Conservation (phyloP, 2,329 filamentous ascomycete species). For the Botrytis deweyae region DNA sequence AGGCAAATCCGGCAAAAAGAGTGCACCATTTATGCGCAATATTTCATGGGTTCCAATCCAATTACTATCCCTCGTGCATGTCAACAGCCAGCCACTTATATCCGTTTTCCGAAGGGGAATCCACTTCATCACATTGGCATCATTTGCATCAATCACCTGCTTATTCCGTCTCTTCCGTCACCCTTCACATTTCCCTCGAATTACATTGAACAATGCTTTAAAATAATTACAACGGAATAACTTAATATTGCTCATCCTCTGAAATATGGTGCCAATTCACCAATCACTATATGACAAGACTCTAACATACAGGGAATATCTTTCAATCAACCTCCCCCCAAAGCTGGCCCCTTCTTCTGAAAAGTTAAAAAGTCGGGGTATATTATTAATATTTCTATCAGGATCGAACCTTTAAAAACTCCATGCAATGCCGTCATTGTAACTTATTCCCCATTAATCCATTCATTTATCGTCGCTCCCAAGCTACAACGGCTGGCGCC, state of each 20-base stretch:
- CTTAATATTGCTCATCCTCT: background rate
- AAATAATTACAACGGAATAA: background rate
- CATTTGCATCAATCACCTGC: conserved; percentile 1
- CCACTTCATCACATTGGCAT: background rate
- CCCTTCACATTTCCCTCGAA: background rate
- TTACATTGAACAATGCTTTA: background rate
- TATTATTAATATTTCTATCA: conserved; percentile 7
- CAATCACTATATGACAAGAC: background rate
- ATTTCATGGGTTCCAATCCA: background rate
- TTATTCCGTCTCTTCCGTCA: background rate
- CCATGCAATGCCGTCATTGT: conserved; percentile 2
- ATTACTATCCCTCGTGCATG: background rate
- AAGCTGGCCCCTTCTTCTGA: background rate
- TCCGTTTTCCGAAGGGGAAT: background rate
- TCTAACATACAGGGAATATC: background rate
- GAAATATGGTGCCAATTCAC: background rate
- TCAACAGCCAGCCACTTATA: background rate
- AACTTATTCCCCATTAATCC: conserved; percentile 3
- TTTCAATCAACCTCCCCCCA: background rate
- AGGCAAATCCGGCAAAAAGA: background rate
- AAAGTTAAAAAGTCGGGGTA: conserved; percentile 2
- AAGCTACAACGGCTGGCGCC: conserved; percentile 69
- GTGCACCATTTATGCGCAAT: background rate
- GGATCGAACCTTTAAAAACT: background rate
- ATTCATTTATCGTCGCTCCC: conserved; percentile 62